Base-by-base conservation (phyloP, 495 filamentous ascomycete genomes). In the Tuber microsphaerosporum region DNA sequence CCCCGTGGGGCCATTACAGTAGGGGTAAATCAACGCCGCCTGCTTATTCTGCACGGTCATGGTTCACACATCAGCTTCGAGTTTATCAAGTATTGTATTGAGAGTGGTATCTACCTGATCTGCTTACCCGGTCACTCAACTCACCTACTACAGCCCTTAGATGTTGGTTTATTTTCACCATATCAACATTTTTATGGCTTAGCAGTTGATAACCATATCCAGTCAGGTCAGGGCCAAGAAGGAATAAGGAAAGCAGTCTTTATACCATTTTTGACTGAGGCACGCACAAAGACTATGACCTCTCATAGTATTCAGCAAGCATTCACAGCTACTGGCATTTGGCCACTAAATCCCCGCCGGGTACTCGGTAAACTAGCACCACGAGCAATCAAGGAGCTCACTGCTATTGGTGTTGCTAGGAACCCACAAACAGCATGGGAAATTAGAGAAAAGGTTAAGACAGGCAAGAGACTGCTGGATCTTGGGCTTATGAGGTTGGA, bases 41-140 rank as follows among this genome's bases (percentile, higher is more conserved):
- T 77, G 6, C 37, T 74, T 16, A 77, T 77, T 42, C 22, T 77
- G 20, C 68, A 77, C 43, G 75, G 75, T 2, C 45, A 77, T 46
- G n/a, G 44, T 2, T 77, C 72, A 6, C 68, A 77, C 46, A 48
- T 71, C 42, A n/a, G n/a, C n/a, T n/a, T n/a, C n/a, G n/a, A n/a
- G n/a, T n/a, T n/a, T n/a, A n/a, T n/a, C n/a, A n/a, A n/a, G n/a
- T n/a, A n/a, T n/a, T n/a, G n/a, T n/a, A n/a, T n/a, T n/a, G n/a
- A n/a, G n/a, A n/a, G n/a, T n/a, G n/a, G n/a, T n/a, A n/a, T n/a
- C n/a, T n/a, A n/a, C n/a, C n/a, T n/a, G n/a, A n/a, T n/a, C n/a
- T n/a, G n/a, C n/a, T n/a, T n/a, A n/a, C n/a, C n/a, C n/a, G n/a
- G n/a, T n/a, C n/a, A n/a, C n/a, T n/a, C n/a, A n/a, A n/a, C n/a